Evolutionary conservation across 2,329 filamentous ascomycete species (phyloP).

Genomic region (Knoxdaviesia capensis): DNA sequence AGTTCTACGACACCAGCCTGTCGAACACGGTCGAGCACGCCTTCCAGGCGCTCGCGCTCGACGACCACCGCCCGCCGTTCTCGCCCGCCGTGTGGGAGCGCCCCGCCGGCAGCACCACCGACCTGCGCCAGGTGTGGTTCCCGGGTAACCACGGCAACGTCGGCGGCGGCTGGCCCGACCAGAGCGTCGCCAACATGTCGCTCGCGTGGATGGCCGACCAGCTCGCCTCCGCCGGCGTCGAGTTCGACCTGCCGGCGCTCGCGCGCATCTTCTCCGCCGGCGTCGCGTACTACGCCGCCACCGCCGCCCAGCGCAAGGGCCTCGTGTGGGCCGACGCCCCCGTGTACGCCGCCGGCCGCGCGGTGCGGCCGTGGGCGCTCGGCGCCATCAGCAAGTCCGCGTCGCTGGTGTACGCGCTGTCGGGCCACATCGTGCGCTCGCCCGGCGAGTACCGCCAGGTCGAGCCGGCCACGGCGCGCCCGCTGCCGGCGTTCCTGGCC

Average conservation of each 20-base stretch:
- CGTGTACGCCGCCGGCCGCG: conserved; percentile 25
- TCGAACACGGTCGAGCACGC: conserved; percentile 33
- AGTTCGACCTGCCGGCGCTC: conserved; percentile 22
- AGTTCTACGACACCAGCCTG: conserved; percentile 32
- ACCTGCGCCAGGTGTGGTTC: conserved; percentile 40
- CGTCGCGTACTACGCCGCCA: conserved; percentile 12
- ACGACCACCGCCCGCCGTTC: conserved; percentile 33
- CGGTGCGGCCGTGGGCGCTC: conserved; percentile 26
- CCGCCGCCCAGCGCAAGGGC: conserved; percentile 1
- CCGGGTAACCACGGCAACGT: conserved; percentile 52
- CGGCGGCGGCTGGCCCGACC: conserved; percentile 43
- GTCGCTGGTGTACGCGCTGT: conserved; percentile 21
- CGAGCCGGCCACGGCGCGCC: conserved; percentile 17
- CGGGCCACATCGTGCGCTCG: conserved; percentile 20
- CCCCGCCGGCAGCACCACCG: conserved; percentile 17
- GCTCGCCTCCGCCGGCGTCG: conserved; percentile 26
- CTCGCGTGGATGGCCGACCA: conserved; percentile 34
- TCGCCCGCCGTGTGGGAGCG: conserved; percentile 34
- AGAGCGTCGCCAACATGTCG: conserved; percentile 20
- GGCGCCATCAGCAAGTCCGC: conserved; percentile 20
- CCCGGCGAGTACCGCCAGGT: conserved; percentile 27
- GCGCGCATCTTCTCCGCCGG: conserved; percentile 7
- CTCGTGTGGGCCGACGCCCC: conserved; percentile 23
- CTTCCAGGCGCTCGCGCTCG: conserved; percentile 37
- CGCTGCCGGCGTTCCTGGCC: conserved; percentile 18